Conservation (phyloP, 768 basidiomycete species). For the Boletus coccyginus region DNA sequence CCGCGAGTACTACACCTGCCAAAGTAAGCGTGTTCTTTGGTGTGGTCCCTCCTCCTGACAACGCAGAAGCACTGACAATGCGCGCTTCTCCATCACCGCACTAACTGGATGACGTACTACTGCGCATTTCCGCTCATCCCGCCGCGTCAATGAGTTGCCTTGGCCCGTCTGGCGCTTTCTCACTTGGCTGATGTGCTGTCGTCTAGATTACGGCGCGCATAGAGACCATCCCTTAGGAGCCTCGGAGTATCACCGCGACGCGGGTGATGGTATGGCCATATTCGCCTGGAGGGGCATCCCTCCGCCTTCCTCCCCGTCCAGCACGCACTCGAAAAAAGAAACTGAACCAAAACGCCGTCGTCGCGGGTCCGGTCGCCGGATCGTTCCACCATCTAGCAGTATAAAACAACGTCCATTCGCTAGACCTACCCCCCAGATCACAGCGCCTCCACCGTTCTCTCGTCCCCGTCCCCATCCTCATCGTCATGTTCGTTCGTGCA, state of each 20-base stretch:
- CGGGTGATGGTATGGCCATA: constrained; percentile 14
- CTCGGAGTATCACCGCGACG: neutral
- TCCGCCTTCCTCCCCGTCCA: neutral
- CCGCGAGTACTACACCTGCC: constrained; percentile 6
- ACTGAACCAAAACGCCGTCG: constrained; percentile 16
- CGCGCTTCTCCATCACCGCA: constrained; percentile 14
- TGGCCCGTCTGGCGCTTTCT: constrained; percentile 3
- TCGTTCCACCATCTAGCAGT: constrained; percentile 20
- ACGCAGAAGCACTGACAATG: neutral
- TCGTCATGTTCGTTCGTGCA: constrained; percentile 14
- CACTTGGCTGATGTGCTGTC: constrained; percentile 5
- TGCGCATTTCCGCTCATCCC: constrained; percentile 4
- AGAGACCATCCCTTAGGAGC: neutral
- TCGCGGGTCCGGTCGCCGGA: neutral
- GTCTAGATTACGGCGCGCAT: neutral
- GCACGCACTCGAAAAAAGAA: constrained; percentile 9
- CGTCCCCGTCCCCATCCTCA: neutral
- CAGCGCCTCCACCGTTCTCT: neutral
- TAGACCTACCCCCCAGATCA: neutral
- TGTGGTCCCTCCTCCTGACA: neutral
- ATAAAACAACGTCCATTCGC: constrained; percentile 9
- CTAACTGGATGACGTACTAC: constrained; percentile 17
- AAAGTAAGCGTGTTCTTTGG: constrained; percentile 18
- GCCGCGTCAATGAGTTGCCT: constrained; percentile 1
- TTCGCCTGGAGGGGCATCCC: neutral